These are phyloP conservation scores for Colletotrichum liriopes DNA, from an alignment of 2,329 filamentous ascomycete genomes.

Conservation along the genomic window DNA sequence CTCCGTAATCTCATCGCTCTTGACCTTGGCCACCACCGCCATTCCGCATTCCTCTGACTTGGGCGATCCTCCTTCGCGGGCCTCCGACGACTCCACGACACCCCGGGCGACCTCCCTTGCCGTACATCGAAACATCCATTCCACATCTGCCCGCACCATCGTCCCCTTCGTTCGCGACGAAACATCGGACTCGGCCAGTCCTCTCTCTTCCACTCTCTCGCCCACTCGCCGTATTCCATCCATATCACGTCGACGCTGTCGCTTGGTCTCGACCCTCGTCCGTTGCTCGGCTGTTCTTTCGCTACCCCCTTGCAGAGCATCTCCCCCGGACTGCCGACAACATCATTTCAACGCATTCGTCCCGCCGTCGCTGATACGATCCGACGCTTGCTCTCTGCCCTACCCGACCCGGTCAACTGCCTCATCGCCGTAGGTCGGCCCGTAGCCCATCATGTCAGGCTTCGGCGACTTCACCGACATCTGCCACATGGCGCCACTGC, in stretches of 20 bases:
- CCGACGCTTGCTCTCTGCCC: neutral
- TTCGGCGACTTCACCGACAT: constrained; percentile 93
- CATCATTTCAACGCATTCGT: neutral
- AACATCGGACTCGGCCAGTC: neutral
- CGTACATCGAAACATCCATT: constrained; percentile 19
- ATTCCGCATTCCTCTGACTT: constrained; percentile 6
- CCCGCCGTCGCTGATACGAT: neutral
- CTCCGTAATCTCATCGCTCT: constrained; percentile 18
- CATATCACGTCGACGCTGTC: constrained; percentile 12
- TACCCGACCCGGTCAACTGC: neutral
- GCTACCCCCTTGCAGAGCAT: constrained; percentile 8
- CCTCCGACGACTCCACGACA: constrained; percentile 21
- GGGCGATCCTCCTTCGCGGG: constrained; percentile 8
- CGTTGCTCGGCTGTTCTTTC: constrained; percentile 15
- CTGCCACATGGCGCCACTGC: constrained; percentile 88
- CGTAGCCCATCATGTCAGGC: constrained; percentile 73
- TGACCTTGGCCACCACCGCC: constrained; percentile 22
- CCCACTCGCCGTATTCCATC: neutral
- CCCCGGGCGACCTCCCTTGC: constrained; percentile 9
- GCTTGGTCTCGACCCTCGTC: constrained; percentile 2
- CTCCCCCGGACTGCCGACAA: neutral
- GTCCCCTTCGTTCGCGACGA: constrained; percentile 21
- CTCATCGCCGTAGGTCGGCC: constrained; percentile 31
- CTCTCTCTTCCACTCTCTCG: neutral
- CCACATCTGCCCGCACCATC: constrained; percentile 13